A percentile compares a stretch with the other conserved stretches of the same genome.
Conservation (phyloP, 768 basidiomycete genomes). For the Suillus spraguei region DNA sequence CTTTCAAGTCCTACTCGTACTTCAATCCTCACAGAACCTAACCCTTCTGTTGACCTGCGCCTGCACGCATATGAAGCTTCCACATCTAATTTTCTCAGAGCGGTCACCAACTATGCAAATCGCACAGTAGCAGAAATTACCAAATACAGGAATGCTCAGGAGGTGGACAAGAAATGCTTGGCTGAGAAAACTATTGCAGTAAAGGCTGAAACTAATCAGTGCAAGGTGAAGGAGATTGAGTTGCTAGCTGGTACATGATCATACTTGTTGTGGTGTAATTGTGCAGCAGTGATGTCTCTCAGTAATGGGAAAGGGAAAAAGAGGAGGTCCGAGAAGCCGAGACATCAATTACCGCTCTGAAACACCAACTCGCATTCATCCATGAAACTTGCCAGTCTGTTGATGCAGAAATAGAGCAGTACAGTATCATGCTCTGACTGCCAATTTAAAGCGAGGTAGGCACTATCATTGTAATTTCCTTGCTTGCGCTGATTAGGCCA, state of each 20-base stretch:
- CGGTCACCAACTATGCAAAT: constrained; percentile 72
- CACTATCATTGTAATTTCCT: constrained; percentile 8
- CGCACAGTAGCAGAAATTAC: constrained; percentile 71
- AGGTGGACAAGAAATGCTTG: constrained; percentile 60
- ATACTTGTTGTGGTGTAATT: neutral
- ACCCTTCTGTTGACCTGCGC: constrained; percentile 66
- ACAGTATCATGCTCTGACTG: constrained; percentile 64
- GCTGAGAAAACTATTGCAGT: constrained; percentile 62
- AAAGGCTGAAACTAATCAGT: constrained; percentile 72
- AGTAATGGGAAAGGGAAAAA: constrained; percentile 71
- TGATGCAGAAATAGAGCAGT: constrained; percentile 72
- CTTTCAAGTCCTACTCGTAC: constrained; percentile 43
- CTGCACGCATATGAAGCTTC: constrained; percentile 64
- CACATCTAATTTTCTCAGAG: constrained; percentile 71
- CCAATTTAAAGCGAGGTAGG: constrained; percentile 67
- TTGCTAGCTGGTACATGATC: constrained; percentile 66
- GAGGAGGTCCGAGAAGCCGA: constrained; percentile 76
- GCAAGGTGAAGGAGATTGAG: constrained; percentile 79
- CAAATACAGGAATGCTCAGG: constrained; percentile 63
- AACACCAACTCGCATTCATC: constrained; percentile 66
- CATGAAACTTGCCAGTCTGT: constrained; percentile 59
- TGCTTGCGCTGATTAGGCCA: neutral
- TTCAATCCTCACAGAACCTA: constrained; percentile 52
- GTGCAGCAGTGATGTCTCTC: neutral
- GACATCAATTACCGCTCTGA: constrained; percentile 56